Percentiles rank a stretch among this genome's conserved stretches.
Conservation (phyloP, 176 grass and related monocot species). For the Triticum urartu region DNA sequence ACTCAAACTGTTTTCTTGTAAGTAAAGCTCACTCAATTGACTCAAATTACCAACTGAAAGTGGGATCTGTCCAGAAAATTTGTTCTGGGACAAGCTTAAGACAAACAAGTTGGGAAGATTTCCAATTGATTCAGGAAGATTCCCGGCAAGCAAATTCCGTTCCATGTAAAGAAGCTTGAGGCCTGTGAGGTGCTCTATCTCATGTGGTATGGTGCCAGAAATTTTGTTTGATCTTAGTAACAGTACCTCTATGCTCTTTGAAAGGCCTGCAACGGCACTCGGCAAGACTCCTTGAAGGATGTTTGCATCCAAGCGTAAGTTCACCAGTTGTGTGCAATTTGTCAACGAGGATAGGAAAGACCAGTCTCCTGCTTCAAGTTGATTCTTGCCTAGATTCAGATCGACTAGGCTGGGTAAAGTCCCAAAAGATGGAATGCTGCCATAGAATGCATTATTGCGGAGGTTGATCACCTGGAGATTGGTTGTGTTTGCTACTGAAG, state of each 20-base stretch:
- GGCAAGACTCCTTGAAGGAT: conserved; percentile 30
- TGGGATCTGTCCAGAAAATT: conserved; percentile 31
- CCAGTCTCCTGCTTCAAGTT: conserved; percentile 47
- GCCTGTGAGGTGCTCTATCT: conserved; percentile 21
- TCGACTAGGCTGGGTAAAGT: not conserved
- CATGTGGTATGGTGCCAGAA: conserved; percentile 32
- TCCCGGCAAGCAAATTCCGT: conserved; percentile 14
- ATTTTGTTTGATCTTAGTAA: conserved; percentile 25
- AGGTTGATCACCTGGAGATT: not conserved
- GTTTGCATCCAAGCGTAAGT: not conserved
- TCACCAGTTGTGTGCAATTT: conserved; percentile 34
- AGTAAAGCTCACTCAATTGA: conserved; percentile 20
- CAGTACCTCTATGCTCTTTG: not conserved
- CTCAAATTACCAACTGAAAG: conserved; percentile 40
- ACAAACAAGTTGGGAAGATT: conserved; percentile 21
- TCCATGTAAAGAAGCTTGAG: not conserved
- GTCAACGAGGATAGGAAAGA: conserved; percentile 36
- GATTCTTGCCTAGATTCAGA: conserved; percentile 23
- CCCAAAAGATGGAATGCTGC: conserved; percentile 25
- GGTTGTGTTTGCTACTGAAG: conserved; percentile 8
- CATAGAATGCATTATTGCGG: conserved; percentile 20
- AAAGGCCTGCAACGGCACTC: not conserved
- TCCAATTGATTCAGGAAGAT: conserved; percentile 28
- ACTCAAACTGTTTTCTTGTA: conserved; percentile 23
- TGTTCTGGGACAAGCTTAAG: conserved; percentile 30